These are phyloP conservation scores for Pugionium cornutum DNA, from an alignment of 345 rosid genomes.

Conservation along the genomic window DNA sequence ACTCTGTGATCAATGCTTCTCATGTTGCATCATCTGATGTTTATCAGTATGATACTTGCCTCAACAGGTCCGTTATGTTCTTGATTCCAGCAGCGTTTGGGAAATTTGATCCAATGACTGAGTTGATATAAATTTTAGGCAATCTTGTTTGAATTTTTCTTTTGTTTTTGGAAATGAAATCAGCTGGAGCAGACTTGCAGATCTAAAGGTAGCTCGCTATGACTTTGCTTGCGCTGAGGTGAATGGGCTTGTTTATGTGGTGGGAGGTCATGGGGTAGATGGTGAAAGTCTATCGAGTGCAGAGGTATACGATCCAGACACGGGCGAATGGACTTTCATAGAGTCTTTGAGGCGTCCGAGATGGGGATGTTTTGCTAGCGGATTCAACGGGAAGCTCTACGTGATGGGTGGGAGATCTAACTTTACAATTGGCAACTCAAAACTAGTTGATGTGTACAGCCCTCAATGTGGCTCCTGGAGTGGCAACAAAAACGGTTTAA, in stretches of 20 bases:
- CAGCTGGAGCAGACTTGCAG: constrained; percentile 84
- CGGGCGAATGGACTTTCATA: constrained; percentile 57
- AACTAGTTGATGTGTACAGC: constrained; percentile 69
- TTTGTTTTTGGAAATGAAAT: constrained; percentile 26
- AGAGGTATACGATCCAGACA: constrained; percentile 74
- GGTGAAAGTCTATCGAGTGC: constrained; percentile 72
- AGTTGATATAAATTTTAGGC: background rate
- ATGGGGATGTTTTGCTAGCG: constrained; percentile 81
- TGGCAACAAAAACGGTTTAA: constrained; percentile 83
- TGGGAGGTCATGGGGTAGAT: constrained; percentile 75
- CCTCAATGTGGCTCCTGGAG: constrained; percentile 66
- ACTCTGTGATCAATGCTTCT: constrained; percentile 50
- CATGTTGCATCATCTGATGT: constrained; percentile 61
- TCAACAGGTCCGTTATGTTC: constrained; percentile 63
- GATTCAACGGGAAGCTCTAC: constrained; percentile 77
- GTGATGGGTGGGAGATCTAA: constrained; percentile 95
- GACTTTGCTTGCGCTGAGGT: constrained; percentile 93
- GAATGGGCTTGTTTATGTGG: constrained; percentile 76
- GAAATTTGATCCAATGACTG: background rate
- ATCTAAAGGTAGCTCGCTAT: constrained; percentile 72
- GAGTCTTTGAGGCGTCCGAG: constrained; percentile 82
- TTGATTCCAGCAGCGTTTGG: background rate
- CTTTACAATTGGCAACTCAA: constrained; percentile 88
- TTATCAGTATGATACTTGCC: constrained; percentile 76
- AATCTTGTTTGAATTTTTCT: background rate